These are phyloP conservation scores for Penicillium odoratum DNA, from an alignment of 495 filamentous ascomycete species.

Conservation along the genomic window DNA sequence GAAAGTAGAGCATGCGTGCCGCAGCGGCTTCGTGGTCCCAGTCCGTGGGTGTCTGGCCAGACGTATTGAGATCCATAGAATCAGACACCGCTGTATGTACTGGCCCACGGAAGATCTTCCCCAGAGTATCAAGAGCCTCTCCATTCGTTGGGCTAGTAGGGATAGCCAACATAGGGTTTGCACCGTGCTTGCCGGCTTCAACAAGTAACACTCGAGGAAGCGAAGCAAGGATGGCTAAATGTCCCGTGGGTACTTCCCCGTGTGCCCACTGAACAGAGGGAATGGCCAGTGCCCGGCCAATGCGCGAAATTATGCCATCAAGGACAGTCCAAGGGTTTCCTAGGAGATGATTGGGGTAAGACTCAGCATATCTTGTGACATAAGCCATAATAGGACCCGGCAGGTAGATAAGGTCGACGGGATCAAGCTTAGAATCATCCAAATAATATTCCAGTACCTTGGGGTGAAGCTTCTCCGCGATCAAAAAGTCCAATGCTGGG, in stretches of 20 bases:
- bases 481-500: slow-evolving; percentile 56
- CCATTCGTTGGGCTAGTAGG: slow-evolving; percentile 50
- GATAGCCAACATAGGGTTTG: slow-evolving; percentile 50
- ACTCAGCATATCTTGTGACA: slow-evolving; percentile 54
- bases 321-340: slow-evolving; percentile 38
- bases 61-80: slow-evolving; percentile 34
- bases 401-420: slow-evolving; percentile 53
- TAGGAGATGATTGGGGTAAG: slow-evolving; percentile 56
- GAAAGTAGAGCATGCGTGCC: slow-evolving; percentile 57
- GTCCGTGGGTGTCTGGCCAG: slow-evolving; percentile 40
- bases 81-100: slow-evolving; percentile 21
- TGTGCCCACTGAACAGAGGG: slow-evolving; percentile 53
- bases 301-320: slow-evolving; percentile 47
- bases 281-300: slow-evolving; percentile 45
- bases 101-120: slow-evolving; percentile 57
- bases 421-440: slow-evolving; percentile 50
- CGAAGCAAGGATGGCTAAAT: slow-evolving; percentile 56
- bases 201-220: slow-evolving; percentile 57
- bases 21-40: slow-evolving; percentile 49
- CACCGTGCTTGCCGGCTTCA: slow-evolving; percentile 43
- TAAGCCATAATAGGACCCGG: slow-evolving; percentile 57
- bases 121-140: slow-evolving; percentile 55
- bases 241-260: slow-evolving; percentile 49
- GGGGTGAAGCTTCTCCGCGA: slow-evolving; percentile 50
- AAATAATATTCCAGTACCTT: slow-evolving; percentile 53